A percentile compares a stretch with the other conserved stretches of the same genome.
phyloP scores from a whole-genome alignment of 2,329 filamentous ascomycete species.

The Ophiostoma australiae region DNA sequence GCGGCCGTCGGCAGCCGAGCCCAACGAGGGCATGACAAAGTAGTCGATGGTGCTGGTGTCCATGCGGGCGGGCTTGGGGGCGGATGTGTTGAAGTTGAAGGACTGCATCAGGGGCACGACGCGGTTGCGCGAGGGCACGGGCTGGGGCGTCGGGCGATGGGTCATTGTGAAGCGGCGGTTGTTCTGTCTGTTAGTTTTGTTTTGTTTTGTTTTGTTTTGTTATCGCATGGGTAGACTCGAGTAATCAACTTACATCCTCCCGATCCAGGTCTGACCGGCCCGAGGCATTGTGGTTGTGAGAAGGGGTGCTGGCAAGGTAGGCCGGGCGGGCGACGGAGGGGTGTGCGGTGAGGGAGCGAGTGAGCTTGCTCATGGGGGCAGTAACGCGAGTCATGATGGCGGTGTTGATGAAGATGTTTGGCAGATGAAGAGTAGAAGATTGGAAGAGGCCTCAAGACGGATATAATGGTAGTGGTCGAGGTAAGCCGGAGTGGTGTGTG shows the following conservation, averaged over 20 bases:
- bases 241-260: constrained; percentile 38
- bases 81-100: constrained; percentile 55
- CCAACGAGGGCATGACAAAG: constrained; percentile 46
- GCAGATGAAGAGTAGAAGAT: neutral
- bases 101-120: constrained; percentile 59
- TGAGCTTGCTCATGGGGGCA: constrained; percentile 46
- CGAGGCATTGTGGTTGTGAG: constrained; percentile 38
- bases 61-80: constrained; percentile 36
- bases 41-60: constrained; percentile 45
- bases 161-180: constrained; percentile 43
- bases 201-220: neutral
- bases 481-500: neutral
- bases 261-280: constrained; percentile 43
- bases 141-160: constrained; percentile 45
- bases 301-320: constrained; percentile 30
- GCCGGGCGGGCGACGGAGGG: constrained; percentile 36
- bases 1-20: constrained; percentile 29
- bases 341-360: constrained; percentile 44
- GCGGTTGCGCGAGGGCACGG: constrained; percentile 40
- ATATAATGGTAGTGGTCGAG: neutral
- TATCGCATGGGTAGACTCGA: neutral
- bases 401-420: neutral
- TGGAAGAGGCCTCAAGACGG: neutral
- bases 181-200: constrained; percentile 20
- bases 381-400: constrained; percentile 47